Evolutionary conservation across 1,139 yeast species (phyloP), one percentile per base, ranked within the genome.

Genomic region (Zygoascus hellenicus): DNA sequence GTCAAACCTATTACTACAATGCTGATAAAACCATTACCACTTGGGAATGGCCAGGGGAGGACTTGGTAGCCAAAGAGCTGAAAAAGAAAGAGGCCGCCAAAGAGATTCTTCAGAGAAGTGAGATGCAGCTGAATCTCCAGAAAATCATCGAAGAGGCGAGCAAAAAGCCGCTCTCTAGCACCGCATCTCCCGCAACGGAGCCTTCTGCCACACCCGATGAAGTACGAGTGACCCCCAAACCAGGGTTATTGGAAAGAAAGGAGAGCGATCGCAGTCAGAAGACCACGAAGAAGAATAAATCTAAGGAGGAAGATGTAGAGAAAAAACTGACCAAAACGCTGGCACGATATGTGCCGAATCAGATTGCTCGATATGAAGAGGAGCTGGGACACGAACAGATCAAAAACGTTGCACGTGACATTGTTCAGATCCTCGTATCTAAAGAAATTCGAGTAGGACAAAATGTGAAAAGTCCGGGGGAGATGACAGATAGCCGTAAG

Each of bases 271-370:
- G 32, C 46, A 41, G 35, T 39, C 36, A 30, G 29, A 39, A 33
- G 30, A 26, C n/a, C 11, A 40, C 26, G 28, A 35, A 34, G 28
- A 30, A 35, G 48, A 48, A 38, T 48, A 41, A 30, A 50, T 16
- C 40, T 38, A 56, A 52, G 38, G 47, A 54, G 11, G 16, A 36
- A n/a, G 31, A 11, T 9, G 31, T 43, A 9, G 49, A 42, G 11
- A 45, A 45, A 26, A 14, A 14, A 69, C 51, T 70, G 70, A 56
- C 85, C 16, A 71, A 67, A 43, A 64, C 75, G 30, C 79, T 92
- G 63, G 97, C 97, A 2, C 68, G 75, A 22, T 74, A 78, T 58
- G 84, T 92, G 15, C 97, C 97, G 3, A 89, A 89, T 59, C 66
- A 84, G 57, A 72, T 90, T 46, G 81, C 81, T 55, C 78, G 78